A percentile compares a stretch with the other conserved stretches of the same genome.
phyloP scores from a whole-genome alignment of 768 basidiomycete genomes.

The Suillus alpinus region DNA sequence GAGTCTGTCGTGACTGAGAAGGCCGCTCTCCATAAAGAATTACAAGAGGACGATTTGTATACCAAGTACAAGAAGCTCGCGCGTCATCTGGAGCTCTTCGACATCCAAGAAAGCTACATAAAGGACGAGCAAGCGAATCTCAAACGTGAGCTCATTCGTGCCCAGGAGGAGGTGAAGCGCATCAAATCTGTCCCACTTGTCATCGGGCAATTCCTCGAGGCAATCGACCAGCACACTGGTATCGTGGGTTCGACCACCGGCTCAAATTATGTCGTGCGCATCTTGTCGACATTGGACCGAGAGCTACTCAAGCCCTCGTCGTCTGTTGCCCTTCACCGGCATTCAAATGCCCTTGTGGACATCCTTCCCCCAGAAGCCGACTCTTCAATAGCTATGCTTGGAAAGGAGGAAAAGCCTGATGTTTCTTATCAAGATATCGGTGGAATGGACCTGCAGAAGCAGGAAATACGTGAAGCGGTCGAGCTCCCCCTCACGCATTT shows the following conservation, averaged over 20 bases:
- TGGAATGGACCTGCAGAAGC: slow-evolving; percentile 97
- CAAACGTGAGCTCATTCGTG: slow-evolving; percentile 95
- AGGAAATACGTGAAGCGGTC: slow-evolving; percentile 98
- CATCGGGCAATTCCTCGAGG: slow-evolving; percentile 98
- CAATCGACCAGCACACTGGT: slow-evolving; percentile 95
- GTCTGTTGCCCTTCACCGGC: slow-evolving; percentile 96
- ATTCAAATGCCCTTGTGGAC: slow-evolving; percentile 98
- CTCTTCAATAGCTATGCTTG: slow-evolving; percentile 93
- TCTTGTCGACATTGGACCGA: slow-evolving; percentile 93
- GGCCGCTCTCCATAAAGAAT: slow-evolving; percentile 78
- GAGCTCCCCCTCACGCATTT: slow-evolving; percentile 96
- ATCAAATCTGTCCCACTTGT: slow-evolving; percentile 98
- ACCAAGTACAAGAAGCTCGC: slow-evolving; percentile 96
- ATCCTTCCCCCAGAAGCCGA: slow-evolving; percentile 98
- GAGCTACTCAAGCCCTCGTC: slow-evolving; percentile 96
- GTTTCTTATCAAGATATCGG: slow-evolving; percentile 93
- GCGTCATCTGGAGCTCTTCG: slow-evolving; percentile 92
- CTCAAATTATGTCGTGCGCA: slow-evolving; percentile 96
- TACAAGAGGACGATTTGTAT: slow-evolving; percentile 91
- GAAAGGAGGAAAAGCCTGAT: slow-evolving; percentile 92
- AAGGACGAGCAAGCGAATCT: slow-evolving; percentile 98
- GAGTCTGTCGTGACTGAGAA: slow-evolving; percentile 88
- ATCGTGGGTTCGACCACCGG: slow-evolving; percentile 98
- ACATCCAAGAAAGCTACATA: slow-evolving; percentile 94
- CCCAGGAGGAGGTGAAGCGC: slow-evolving; percentile 98